These are phyloP conservation scores for Ogataea zsoltii DNA, from an alignment of 805 yeast species.

Conservation along the genomic window DNA sequence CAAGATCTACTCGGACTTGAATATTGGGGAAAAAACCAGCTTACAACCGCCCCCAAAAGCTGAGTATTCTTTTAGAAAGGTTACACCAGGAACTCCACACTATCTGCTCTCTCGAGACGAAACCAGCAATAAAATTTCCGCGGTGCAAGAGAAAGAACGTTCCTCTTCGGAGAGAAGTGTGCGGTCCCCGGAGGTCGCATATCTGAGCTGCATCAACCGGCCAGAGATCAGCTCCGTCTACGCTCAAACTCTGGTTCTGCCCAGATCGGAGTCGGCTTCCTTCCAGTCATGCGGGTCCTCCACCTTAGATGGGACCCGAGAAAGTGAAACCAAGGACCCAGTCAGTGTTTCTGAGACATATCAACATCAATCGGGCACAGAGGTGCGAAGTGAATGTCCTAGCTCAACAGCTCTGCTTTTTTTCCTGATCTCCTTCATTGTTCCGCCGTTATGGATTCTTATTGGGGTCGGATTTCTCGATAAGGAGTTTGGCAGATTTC, in stretches of 20 bases:
- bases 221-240: conserved; percentile 13
- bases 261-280: conserved; percentile 8
- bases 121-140: not conserved
- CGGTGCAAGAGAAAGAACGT: not conserved
- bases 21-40: not conserved
- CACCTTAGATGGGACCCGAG: conserved; percentile 4
- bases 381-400: conserved; percentile 12
- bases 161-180: not conserved
- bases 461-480: conserved; percentile 31
- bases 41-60: conserved; percentile 1
- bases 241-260: conserved; percentile 13
- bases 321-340: not conserved
- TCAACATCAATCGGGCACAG: too few relatives aligned
- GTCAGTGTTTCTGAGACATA: not conserved
- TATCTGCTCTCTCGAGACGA: conserved; percentile 11
- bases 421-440: conserved; percentile 23
- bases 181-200: conserved; percentile 10
- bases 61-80: conserved; percentile 17
- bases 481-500: conserved; percentile 26
- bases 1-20: conserved; percentile 19
- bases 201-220: conserved; percentile 4
- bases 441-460: conserved; percentile 33
- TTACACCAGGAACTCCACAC: conserved; percentile 20
- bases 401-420: conserved; percentile 19
- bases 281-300: conserved; percentile 9